phyloP scores from a whole-genome alignment of 495 filamentous ascomycete species.

The Aspergillus bertholletiae region DNA sequence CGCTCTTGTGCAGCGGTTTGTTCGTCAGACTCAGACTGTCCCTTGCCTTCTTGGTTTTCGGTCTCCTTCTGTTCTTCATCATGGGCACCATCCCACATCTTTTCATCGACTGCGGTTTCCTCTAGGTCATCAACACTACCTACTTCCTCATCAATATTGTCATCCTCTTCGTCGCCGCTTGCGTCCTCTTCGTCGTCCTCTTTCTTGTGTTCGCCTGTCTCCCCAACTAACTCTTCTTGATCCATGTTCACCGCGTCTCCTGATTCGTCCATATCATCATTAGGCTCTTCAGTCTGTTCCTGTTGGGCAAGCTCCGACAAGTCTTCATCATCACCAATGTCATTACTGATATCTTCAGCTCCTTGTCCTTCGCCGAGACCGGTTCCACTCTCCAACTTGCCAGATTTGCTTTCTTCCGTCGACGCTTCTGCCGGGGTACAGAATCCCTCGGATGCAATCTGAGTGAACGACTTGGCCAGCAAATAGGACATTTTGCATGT shows the following conservation, averaged over 20 bases:
- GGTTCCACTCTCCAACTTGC: constrained; percentile 85
- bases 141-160: constrained; percentile 80
- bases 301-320: constrained; percentile 88
- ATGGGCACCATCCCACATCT: constrained; percentile 88
- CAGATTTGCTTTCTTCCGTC: constrained; percentile 60
- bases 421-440: constrained; percentile 81
- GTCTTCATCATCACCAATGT: constrained; percentile 90
- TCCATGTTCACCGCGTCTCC: constrained; percentile 94
- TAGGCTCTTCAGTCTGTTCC: constrained; percentile 54
- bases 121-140: constrained; percentile 89
- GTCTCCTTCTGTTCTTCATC: constrained; percentile 81
- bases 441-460: constrained; percentile 79
- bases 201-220: constrained; percentile 50
- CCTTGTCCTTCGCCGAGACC: constrained; percentile 96
- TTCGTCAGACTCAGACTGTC: constrained; percentile 60
- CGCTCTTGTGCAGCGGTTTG: constrained; percentile 58
- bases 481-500: constrained; percentile 71
- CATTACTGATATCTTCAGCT: constrained; percentile 95
- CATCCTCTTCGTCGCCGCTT: constrained; percentile 54
- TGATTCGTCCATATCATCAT: constrained; percentile 64
- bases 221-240: constrained; percentile 66
- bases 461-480: constrained; percentile 69
- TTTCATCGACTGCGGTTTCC: constrained; percentile 87
- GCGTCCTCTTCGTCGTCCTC: constrained; percentile 67
- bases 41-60: constrained; percentile 66